Base-by-base conservation (phyloP, 805 yeast species). In the Schwanniomyces pseudopolymorphus region DNA sequence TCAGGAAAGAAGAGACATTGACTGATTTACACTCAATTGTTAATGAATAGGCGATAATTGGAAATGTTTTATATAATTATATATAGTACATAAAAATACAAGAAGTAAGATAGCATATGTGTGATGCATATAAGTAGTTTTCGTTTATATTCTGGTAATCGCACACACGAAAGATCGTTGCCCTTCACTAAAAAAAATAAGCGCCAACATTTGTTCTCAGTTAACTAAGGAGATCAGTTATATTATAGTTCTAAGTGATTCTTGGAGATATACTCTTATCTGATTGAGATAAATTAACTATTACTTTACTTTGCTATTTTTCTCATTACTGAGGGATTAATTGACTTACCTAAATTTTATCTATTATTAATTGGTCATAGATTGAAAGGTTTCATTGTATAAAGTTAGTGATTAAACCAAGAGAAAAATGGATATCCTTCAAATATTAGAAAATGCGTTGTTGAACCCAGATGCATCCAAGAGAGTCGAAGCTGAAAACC, bases 381-480 rank as follows among this genome's bases (percentile, higher is more conserved):
- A 10, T 38, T 38, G 31, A 22, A 31, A 7, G 40, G 13, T 38
- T 21, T 13, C 20, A 38, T 16, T 22, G 28, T n/a, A 24, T 38
- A 38, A 24, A 13, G 20, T 19, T 14, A 24, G 27, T 19, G 27
- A 38, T 13, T 38, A n/a, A 5, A 38, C 40, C 16, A n/a, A 20
- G 31, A 25, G 5, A 50, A 50, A 20, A 25, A 61, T 61, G 66
- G 61, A 88, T 68, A 80, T 89, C 61, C 80, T 83, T 54, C 77
- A 77, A 56, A 73, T 87, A 51, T 80, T 90, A 60, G 95, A 89
- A 63, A 83, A 84, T 58, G 95, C 96, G 48, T 80, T 90, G 62
- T 70, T 86, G 56, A 80, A 78, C 60, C 79, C 84, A 19, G 82
- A 87, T 64, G 83, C 85, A 31, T 67, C 71, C 47, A 77, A 80